phyloP scores from a whole-genome alignment of 2,329 filamentous ascomycete genomes.

The Trematosphaeria pertusa region DNA sequence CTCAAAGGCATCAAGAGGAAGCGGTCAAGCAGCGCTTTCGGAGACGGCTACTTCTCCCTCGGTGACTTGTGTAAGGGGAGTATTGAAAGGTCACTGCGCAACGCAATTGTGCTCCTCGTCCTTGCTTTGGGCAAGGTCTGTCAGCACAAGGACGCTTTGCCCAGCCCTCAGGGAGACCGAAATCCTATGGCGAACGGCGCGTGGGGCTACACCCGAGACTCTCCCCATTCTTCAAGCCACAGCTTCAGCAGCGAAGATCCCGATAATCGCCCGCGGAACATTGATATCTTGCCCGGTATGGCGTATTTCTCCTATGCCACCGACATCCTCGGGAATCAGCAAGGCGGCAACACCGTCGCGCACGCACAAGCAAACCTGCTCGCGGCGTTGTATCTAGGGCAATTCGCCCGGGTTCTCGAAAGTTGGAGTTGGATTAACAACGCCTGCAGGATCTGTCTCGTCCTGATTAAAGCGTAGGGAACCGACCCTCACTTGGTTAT shows the following conservation, averaged over 20 bases:
- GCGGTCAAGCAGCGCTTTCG: constrained; percentile 36
- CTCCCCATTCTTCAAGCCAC: constrained; percentile 49
- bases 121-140: constrained; percentile 89
- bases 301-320: constrained; percentile 88
- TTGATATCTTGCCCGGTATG: constrained; percentile 86
- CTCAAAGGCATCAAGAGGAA: constrained; percentile 44
- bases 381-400: constrained; percentile 86
- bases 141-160: constrained; percentile 58
- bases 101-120: constrained; percentile 81
- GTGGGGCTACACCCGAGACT: constrained; percentile 37
- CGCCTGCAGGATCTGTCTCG: constrained; percentile 67
- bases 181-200: constrained; percentile 18
- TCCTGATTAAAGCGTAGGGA: constrained; percentile 74
- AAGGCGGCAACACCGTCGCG: constrained; percentile 78
- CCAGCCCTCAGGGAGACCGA: constrained; percentile 62
- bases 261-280: constrained; percentile 61
- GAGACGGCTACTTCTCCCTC: constrained; percentile 29
- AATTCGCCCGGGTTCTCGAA: constrained; percentile 84
- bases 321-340: constrained; percentile 83
- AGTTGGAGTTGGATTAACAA: constrained; percentile 76
- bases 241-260: constrained; percentile 40
- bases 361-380: constrained; percentile 86
- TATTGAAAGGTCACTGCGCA: constrained; percentile 54
- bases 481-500: neutral
- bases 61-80: constrained; percentile 17